Evolutionary conservation across 495 filamentous ascomycete genomes (phyloP), one percentile per base, ranked within the genome.

Genomic region (Hypoxylon fragiforme): DNA sequence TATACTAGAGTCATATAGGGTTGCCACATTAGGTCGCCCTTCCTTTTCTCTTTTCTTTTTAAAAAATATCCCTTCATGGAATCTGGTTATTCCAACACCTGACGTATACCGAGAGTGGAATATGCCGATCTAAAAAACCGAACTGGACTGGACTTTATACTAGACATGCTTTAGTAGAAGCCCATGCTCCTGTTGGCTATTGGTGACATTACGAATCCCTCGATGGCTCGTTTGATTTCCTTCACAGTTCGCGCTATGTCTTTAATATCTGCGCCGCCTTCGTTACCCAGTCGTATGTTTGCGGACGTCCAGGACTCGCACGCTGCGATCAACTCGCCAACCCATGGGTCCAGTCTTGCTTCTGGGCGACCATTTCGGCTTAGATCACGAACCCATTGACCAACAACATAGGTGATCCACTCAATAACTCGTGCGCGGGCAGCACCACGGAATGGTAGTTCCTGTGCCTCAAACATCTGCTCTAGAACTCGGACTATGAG

Each of bases 381-480:
- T 5, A 76, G 57, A 32, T 76, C 73, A 14, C 67, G 61, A 20
- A 75, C 62, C 76, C 75, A 79, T 22, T 62, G 63, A 31, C 65
- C 54, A 3, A 73, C 68, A 4, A 68, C 66, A 24, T 47, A 52
- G 24, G 64, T 46, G 56, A 77, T 72, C 74, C 75, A 76, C 45
- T 76, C 72, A 2, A 75, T 64, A 2, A 79, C 55, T 1, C 58
- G 51, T 28, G 61, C 74, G 21, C 71, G 67, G 15, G 65, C 59
- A n/a, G 73, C 65, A 4, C 85, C 88, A 16, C 82, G 79, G 70
- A 96, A 97, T 0, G 95, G 94, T 5, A 84, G 77, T 64, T 94
- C 88, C 57, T 95, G 85, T 34, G 84, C 81, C 69, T 92, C 92
- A 64, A 86, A 91, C 77, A 95, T 85, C 24, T 74, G 73, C 66